A percentile compares a stretch with the other conserved stretches of the same genome.
These are phyloP conservation scores for Exidia glandulosa DNA, from an alignment of 768 basidiomycete genomes.

Conservation along the genomic window DNA sequence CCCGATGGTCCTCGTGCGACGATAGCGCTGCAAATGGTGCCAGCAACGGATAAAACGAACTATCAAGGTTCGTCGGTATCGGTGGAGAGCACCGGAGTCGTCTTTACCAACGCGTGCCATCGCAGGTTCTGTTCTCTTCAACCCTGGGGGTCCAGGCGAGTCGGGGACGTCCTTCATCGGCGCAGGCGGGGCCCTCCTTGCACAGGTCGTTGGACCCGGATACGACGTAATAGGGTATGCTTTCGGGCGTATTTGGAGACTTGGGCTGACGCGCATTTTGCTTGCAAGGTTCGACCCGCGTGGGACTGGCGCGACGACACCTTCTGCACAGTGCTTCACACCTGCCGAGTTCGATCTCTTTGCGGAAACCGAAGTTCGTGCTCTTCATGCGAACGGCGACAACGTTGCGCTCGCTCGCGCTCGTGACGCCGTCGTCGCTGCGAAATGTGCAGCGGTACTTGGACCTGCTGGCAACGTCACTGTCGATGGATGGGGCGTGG, in stretches of 20 bases:
- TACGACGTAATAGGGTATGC: not conserved
- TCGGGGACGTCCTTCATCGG: not conserved
- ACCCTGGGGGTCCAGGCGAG: not conserved
- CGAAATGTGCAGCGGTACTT: not conserved
- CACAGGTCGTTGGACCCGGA: not conserved
- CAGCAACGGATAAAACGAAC: not conserved
- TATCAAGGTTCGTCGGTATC: not conserved
- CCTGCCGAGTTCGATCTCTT: not conserved
- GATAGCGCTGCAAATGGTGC: slow-evolving; percentile 23
- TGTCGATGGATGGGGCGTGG: not conserved
- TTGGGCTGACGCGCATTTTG: too few species aligned
- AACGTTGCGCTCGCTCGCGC: not conserved
- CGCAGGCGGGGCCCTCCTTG: not conserved
- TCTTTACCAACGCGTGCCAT: not conserved
- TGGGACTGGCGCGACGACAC: not conserved
- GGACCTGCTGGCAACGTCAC: not conserved
- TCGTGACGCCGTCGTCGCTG: not conserved
- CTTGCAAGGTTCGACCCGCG: not conserved
- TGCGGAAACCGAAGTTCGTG: not conserved
- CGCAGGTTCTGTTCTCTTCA: not conserved
- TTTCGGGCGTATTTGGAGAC: too few species aligned
- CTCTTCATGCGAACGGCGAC: not conserved
- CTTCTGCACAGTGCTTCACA: not conserved
- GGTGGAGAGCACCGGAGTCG: not conserved
- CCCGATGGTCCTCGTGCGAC: slow-evolving; percentile 25